These are phyloP conservation scores for Saccharomyces mikatae DNA, from an alignment of 805 yeast genomes.

Conservation along the genomic window DNA sequence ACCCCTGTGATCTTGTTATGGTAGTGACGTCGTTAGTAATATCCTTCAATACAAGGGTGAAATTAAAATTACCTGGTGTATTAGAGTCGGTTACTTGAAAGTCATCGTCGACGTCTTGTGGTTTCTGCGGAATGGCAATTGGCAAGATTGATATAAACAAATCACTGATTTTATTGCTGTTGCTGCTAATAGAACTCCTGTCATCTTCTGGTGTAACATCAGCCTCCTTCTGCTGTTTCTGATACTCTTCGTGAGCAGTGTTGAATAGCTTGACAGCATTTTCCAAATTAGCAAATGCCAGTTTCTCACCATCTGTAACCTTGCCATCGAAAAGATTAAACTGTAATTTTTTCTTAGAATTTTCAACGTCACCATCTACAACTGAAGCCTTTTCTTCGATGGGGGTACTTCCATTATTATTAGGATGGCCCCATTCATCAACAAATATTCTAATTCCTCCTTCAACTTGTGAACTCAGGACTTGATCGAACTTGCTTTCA, in stretches of 20 bases:
- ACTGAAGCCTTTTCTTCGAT: slow-evolving; percentile 1
- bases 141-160: slow-evolving; percentile 68
- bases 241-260: slow-evolving; percentile 24
- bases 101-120: slow-evolving; percentile 14
- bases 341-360: slow-evolving; percentile 29
- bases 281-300: slow-evolving; percentile 81
- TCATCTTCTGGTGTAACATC: slow-evolving; percentile 14
- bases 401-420: slow-evolving; percentile 12
- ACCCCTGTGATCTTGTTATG: slow-evolving; percentile 75
- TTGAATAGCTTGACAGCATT: slow-evolving; percentile 46
- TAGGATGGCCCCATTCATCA: slow-evolving; percentile 41
- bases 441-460: slow-evolving; percentile 63
- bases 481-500: slow-evolving; percentile 48
- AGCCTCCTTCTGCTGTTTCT: slow-evolving; percentile 20
- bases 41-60: slow-evolving; percentile 70
- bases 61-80: slow-evolving; percentile 52
- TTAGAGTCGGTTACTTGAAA: slow-evolving; percentile 33
- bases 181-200: slow-evolving; percentile 8
- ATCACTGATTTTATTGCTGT: slow-evolving; percentile 39
- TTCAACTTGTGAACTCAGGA: slow-evolving; percentile 62
- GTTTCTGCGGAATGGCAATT: slow-evolving; percentile 28
- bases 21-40: slow-evolving; percentile 68
- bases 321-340: slow-evolving; percentile 73
- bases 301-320: slow-evolving; percentile 74
- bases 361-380: neutral